phyloP scores from a whole-genome alignment of 208 protist genomes.

The Herpetomonas samuelpessoai region DNA sequence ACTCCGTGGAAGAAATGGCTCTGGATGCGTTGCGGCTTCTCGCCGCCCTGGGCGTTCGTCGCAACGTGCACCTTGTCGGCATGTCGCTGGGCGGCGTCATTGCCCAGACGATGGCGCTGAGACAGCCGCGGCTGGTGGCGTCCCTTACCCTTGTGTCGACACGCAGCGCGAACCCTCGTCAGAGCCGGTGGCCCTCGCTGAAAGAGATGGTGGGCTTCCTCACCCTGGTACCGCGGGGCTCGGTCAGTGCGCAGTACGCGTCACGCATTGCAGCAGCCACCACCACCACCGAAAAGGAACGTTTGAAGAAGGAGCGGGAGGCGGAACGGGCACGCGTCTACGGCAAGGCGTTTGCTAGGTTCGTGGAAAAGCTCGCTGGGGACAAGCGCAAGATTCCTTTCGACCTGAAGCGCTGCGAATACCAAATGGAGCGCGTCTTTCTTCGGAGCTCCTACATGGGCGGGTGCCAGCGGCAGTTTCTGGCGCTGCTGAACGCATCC shows the following conservation, averaged over 20 bases:
- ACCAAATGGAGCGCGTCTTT: slow-evolving; percentile 40
- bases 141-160: slow-evolving; percentile 54
- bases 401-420: slow-evolving; percentile 19
- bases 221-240: slow-evolving; percentile 24
- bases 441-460: slow-evolving; percentile 38
- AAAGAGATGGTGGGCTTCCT: slow-evolving; percentile 38
- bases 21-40: slow-evolving; percentile 60
- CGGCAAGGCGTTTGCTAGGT: slow-evolving; percentile 25
- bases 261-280: slow-evolving; percentile 20
- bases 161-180: slow-evolving; percentile 19
- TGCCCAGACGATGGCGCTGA: slow-evolving; percentile 53
- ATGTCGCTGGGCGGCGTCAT: slow-evolving; percentile 76
- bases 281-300: slow-evolving; percentile 23
- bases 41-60: slow-evolving; percentile 24
- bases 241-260: slow-evolving; percentile 28
- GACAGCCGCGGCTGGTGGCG: slow-evolving; percentile 36
- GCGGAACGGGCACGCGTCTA: slow-evolving; percentile 29
- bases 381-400: slow-evolving; percentile 35
- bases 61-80: slow-evolving; percentile 60
- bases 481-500: slow-evolving; percentile 46
- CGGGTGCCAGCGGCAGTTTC: slow-evolving; percentile 49
- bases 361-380: slow-evolving; percentile 37
- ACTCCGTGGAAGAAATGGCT: slow-evolving; percentile 64
- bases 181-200: slow-evolving; percentile 37
- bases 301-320: slow-evolving; percentile 22